Conservation (phyloP, 257 asterid species). For the Oldenlandia corymbosa region DNA sequence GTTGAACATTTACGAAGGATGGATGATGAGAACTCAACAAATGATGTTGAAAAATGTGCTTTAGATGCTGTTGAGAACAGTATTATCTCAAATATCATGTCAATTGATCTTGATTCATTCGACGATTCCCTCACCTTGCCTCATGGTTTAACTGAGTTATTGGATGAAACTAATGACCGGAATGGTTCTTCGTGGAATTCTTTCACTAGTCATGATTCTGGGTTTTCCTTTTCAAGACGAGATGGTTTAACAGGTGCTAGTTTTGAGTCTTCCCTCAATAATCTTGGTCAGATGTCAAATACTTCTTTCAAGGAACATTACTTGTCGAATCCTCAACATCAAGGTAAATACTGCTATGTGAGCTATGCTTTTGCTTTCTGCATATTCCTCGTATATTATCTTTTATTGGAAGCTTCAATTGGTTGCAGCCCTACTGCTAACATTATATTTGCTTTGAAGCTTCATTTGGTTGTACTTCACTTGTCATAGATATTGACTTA, state of each 20-base stretch:
- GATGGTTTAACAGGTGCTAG: slow-evolving; percentile 47
- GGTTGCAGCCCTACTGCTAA: neutral
- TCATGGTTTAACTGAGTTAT: slow-evolving; percentile 41
- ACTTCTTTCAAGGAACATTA: slow-evolving; percentile 46
- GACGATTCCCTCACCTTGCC: slow-evolving; percentile 55
- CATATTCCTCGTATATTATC: neutral
- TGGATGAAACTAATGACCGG: slow-evolving; percentile 49
- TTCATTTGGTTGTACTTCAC: neutral
- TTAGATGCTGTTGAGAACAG: slow-evolving; percentile 63
- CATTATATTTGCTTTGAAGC: too few relatives aligned
- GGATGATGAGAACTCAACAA: slow-evolving; percentile 43
- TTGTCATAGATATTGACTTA: too few relatives aligned
- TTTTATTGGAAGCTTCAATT: neutral
- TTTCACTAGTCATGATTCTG: slow-evolving; percentile 52
- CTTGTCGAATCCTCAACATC: slow-evolving; percentile 54
- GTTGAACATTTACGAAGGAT: slow-evolving; percentile 88
- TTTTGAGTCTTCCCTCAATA: slow-evolving; percentile 22
- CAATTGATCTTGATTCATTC: slow-evolving; percentile 70
- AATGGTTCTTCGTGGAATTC: slow-evolving; percentile 73
- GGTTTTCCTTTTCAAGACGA: slow-evolving; percentile 44
- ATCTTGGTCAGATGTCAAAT: slow-evolving; percentile 22
- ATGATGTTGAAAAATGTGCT: slow-evolving; percentile 52
- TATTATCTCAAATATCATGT: slow-evolving; percentile 71
- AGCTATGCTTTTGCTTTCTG: neutral
- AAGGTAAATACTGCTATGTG: slow-evolving; percentile 35